These are phyloP conservation scores for Pleurozium schreberi DNA, from an alignment of 225 moss, liverwort and hornwort genomes.

Conservation along the genomic window DNA sequence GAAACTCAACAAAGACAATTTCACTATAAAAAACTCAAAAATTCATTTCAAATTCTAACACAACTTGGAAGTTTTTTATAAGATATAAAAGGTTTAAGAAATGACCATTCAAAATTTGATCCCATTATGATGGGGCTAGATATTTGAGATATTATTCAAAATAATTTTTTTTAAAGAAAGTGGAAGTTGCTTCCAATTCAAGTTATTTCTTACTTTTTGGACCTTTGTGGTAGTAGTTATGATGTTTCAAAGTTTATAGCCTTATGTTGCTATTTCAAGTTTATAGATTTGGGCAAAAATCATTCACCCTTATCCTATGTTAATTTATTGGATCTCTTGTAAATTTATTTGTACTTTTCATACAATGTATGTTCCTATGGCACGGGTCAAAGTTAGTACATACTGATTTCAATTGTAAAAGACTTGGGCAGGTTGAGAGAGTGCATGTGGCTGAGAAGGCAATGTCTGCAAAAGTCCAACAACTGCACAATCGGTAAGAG, in stretches of 20 bases:
- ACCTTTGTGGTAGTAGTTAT: too few relatives aligned
- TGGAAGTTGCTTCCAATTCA: neutral
- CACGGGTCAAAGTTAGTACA: neutral
- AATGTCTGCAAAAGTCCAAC: conserved; percentile 44
- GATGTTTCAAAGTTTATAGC: neutral
- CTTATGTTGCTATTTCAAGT: neutral
- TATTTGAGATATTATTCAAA: neutral
- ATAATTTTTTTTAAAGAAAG: too few relatives aligned
- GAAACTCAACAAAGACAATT: neutral
- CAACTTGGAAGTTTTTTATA: accelerated
- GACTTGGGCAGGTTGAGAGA: conserved; percentile 50
- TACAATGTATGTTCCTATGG: neutral
- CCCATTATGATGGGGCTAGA: accelerated
- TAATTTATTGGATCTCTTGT: neutral
- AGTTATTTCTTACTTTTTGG: neutral
- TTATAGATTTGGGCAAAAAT: neutral
- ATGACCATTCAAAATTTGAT: neutral
- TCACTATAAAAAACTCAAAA: accelerated
- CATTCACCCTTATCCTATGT: neutral
- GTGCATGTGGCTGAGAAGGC: conserved; percentile 44
- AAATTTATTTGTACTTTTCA: neutral
- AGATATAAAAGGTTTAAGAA: neutral
- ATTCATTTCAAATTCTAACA: neutral
- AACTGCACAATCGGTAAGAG: conserved; percentile 41
- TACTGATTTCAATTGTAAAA: conserved; percentile 21